Conservation (phyloP, 2,329 filamentous ascomycete species). For the Aureobasidium sp. region DNA sequence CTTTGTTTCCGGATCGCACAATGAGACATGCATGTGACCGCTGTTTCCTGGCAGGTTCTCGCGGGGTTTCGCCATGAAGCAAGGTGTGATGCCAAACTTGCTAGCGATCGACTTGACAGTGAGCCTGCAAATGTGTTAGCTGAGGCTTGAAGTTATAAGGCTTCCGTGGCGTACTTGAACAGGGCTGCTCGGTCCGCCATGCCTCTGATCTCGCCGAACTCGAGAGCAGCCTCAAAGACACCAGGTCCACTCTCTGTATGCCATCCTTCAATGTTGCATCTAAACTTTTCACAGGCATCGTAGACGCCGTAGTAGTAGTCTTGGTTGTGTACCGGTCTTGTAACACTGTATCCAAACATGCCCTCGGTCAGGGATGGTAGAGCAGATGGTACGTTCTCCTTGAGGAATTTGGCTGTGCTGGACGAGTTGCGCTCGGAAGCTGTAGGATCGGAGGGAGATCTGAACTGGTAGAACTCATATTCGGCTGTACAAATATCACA, state of each 20-base stretch:
- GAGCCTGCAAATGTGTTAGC: slow-evolving; percentile 41
- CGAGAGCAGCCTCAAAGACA: slow-evolving; percentile 89
- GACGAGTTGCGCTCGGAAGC: slow-evolving; percentile 48
- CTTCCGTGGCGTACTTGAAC: slow-evolving; percentile 61
- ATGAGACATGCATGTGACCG: slow-evolving; percentile 89
- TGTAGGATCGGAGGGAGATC: slow-evolving; percentile 46
- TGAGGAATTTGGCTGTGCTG: slow-evolving; percentile 65
- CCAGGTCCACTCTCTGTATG: slow-evolving; percentile 91
- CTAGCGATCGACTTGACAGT: slow-evolving; percentile 82
- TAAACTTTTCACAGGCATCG: slow-evolving; percentile 67
- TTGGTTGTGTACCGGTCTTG: slow-evolving; percentile 77
- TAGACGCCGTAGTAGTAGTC: slow-evolving; percentile 88
- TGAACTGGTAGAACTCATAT: slow-evolving; percentile 93
- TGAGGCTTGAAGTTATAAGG: background rate
- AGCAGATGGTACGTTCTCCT: slow-evolving; percentile 61
- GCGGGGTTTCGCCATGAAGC: slow-evolving; percentile 97
- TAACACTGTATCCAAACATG: slow-evolving; percentile 93
- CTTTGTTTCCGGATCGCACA: slow-evolving; percentile 63
- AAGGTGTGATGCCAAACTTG: slow-evolving; percentile 85
- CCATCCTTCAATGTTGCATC: slow-evolving; percentile 83
- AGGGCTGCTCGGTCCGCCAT: slow-evolving; percentile 90
- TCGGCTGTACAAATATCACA: slow-evolving; percentile 53
- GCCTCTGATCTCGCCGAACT: slow-evolving; percentile 75
- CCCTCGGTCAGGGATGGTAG: slow-evolving; percentile 78
- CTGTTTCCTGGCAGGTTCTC: slow-evolving; percentile 88